Base-by-base conservation (phyloP, 306 rosid genomes). In the Ormosia emarginata region DNA sequence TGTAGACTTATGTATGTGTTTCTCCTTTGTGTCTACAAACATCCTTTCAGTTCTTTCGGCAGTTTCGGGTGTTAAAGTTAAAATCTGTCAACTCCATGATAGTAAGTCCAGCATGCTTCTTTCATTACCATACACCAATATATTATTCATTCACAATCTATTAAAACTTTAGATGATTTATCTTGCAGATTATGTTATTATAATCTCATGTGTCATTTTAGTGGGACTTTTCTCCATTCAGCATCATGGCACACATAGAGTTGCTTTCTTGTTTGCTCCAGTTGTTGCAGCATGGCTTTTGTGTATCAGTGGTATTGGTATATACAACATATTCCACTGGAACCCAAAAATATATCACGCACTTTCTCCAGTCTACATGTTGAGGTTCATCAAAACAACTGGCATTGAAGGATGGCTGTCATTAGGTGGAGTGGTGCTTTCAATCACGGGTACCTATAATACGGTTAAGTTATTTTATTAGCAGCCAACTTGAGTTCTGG, bases 201-300 rank as follows among this genome's bases (percentile, higher is more conserved):
- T 89, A 37, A 85, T 88, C 82, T 87, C 97, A 5, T 90, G 97
- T 66, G 84, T 89, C 80, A 85, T 92, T 70, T 74, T 92, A 49
- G 92, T 92, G 85, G 91, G 90, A 79, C 87, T 90, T 33, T 92
- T 92, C 91, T 86, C 92, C 83, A 90, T 92, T 82, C 97, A 92
- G 89, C 93, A 88, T 86, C 76, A 87, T 9, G 94, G 97, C 63
- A 92, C 97, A 41, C 92, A 86, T 75, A 86, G 86, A 80, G 93
- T 92, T 49, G 91, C 93, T 65, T 90, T 92, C 92, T 61, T 92
- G 85, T 92, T 92, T 78, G 93, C 93, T 63, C 97, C 97, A 18
- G 80, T 92, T 78, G 88, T 90, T 59, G 85, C 85, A 7, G 77
- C 88, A 58, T 92, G 97, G 97, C 92, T 90, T 68, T 49, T 89